Evolutionary conservation across 805 yeast genomes (phyloP).

Genomic region (Geotrichum ghanense): DNA sequence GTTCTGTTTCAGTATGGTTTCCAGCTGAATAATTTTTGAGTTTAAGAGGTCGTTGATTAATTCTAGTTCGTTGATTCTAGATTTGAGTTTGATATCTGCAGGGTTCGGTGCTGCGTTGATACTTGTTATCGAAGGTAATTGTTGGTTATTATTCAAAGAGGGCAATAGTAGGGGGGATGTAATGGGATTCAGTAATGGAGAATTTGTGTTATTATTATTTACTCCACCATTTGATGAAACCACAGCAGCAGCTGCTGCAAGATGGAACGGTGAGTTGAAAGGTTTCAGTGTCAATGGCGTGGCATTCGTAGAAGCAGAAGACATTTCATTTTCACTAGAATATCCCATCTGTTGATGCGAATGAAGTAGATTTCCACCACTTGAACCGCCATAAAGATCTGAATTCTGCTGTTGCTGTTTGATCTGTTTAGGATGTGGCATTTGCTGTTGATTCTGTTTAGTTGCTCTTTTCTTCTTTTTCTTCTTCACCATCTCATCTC

Average conservation of each 20-base stretch:
- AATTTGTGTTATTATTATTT: background rate
- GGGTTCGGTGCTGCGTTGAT: background rate
- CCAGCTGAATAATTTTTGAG: constrained; percentile 73
- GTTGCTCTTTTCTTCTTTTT: background rate
- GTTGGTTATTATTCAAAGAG: background rate
- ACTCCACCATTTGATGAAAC: no score
- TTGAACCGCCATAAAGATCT: background rate
- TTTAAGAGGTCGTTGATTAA: constrained; percentile 81
- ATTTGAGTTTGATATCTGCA: constrained; percentile 34
- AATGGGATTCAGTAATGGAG: background rate
- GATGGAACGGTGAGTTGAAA: background rate
- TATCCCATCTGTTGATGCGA: no score
- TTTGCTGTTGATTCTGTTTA: background rate
- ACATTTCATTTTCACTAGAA: background rate
- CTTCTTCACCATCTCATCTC: constrained; percentile 1
- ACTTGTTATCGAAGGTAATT: background rate
- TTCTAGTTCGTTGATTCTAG: constrained; percentile 80
- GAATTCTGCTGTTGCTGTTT: background rate
- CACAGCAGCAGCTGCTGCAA: background rate
- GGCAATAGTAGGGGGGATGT: background rate
- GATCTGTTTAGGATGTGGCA: constrained; percentile 1
- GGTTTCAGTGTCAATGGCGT: background rate
- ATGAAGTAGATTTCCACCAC: no score
- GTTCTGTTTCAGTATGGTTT: constrained; percentile 23
- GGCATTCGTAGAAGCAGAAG: background rate